Evolutionary conservation across 2,329 filamentous ascomycete species (phyloP), one percentile per base, ranked within the genome.

Genomic region (Colletotrichum siamense): DNA sequence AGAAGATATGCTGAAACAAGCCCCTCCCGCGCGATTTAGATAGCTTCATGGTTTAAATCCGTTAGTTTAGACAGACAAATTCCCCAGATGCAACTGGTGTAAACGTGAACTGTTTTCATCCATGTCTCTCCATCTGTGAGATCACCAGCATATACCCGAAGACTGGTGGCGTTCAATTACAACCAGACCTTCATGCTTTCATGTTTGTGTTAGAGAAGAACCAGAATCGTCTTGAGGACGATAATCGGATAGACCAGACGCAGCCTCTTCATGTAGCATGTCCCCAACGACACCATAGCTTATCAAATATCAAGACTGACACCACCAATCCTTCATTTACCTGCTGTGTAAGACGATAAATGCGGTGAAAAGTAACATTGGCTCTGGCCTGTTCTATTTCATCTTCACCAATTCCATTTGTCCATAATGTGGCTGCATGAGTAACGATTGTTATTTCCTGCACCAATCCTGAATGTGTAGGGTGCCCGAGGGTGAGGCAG

Each of bases 181-280:
- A n/a, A n/a, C 18, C 1, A 10, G 9, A 44, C 2, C 39, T 44
- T n/a, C 1, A 44, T 44, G 1, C 5, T 44, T 44, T 44, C 16
- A 44, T 44, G 5, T 44, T 10, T n/a, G 9, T n/a, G 8, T n/a
- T 44, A 18, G 18, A 39, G 18, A 0, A 44, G 36, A 39, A 39
- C 4, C 36, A 18, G 8, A 1, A 39, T 39, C 0, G 7, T 0
- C 16, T 39, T 39, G 7, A 39, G 16, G 0, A 9, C 36, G 0
- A 39, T 18, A 39, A 39, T 5, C 36, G 16, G 8, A 39, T 18
- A 3, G 0, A 3, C 8, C 36, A 3, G 4, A 18, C 36, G 15
- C 4, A 39, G 36, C 2, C 36, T 18, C 8, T 39, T 39, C 16
- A 0, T 39, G 36, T 39, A 39, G 0, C 36, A 16, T 7, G 34